Conservation (phyloP, 495 filamentous ascomycete genomes). For the Aspergillus carlsbadensis region DNA sequence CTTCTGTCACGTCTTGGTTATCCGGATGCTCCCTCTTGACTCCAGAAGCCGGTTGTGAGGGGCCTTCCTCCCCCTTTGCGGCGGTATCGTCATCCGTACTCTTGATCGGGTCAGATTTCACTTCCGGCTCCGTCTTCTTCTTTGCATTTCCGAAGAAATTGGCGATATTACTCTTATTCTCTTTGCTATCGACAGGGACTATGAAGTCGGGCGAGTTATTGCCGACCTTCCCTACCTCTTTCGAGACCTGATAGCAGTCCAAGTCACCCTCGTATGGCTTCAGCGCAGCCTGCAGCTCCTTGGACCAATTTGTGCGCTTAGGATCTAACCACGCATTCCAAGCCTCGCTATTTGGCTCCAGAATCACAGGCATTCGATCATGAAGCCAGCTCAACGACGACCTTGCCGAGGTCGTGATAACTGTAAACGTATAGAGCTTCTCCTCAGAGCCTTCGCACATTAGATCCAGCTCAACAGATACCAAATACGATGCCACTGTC, state of each 20-base stretch:
- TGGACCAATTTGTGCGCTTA: conserved; percentile 65
- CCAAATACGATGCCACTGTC: neutral
- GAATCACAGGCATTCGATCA: conserved; percentile 91
- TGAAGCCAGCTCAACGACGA: conserved; percentile 80
- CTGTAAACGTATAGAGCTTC: conserved; percentile 79
- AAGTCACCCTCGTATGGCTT: conserved; percentile 77
- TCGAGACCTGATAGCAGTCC: conserved; percentile 80
- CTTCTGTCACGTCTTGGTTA: conserved; percentile 18
- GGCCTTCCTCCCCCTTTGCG: conserved; percentile 33
- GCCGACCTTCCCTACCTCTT: conserved; percentile 94
- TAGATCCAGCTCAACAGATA: neutral
- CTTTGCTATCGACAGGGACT: conserved; percentile 73
- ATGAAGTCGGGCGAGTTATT: conserved; percentile 84
- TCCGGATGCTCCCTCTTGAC: conserved; percentile 59
- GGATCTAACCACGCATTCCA: conserved; percentile 81
- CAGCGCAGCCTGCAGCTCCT: conserved; percentile 72
- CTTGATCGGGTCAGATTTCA: conserved; percentile 17
- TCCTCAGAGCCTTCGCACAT: conserved; percentile 49
- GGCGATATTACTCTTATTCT: conserved; percentile 88
- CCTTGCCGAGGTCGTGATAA: conserved; percentile 87
- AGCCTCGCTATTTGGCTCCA: conserved; percentile 72
- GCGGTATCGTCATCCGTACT: conserved; percentile 32
- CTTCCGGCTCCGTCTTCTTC: conserved; percentile 27
- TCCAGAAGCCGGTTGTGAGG: conserved; percentile 44
- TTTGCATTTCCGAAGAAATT: conserved; percentile 78